Conservation (phyloP, 192 early-diverging fungal genomes). For the Fimicolochytrium jonesii region DNA sequence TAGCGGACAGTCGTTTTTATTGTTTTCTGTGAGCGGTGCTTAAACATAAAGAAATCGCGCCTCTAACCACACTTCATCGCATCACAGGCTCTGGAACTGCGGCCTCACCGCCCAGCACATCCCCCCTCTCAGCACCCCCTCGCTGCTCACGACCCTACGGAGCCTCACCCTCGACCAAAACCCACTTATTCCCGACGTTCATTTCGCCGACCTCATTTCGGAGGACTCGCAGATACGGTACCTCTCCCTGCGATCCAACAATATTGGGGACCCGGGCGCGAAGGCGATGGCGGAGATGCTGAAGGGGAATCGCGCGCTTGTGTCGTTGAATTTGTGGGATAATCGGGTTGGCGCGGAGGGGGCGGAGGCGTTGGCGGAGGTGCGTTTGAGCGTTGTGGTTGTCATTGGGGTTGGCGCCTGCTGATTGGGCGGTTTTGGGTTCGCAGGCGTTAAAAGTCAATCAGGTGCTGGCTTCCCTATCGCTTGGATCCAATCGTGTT, state of each 20-base stretch:
- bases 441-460: constrained; percentile 41
- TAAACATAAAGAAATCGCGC: no score
- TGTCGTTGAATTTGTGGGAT: constrained; percentile 39
- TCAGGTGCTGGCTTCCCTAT: constrained; percentile 34
- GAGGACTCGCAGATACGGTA: constrained; percentile 37
- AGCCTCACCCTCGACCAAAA: constrained; percentile 42
- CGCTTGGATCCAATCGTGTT: constrained; percentile 40
- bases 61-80: no score
- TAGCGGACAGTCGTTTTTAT: no score
- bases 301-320: constrained; percentile 35
- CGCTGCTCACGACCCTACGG: constrained; percentile 29
- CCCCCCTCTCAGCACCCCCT: constrained; percentile 12
- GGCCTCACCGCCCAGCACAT: constrained; percentile 41
- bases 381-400: not conserved
- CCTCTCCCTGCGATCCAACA: constrained; percentile 38
- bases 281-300: constrained; percentile 33
- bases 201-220: constrained; percentile 31
- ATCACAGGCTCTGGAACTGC: constrained; percentile 47
- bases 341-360: constrained; percentile 46
- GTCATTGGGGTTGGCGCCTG: not conserved
- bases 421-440: not conserved
- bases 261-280: constrained; percentile 37
- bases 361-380: constrained; percentile 46
- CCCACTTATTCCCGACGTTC: constrained; percentile 36
- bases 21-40: no score